Evolutionary conservation across 768 basidiomycete species (phyloP).

Genomic region (Dictyophora rubrovolvata): DNA sequence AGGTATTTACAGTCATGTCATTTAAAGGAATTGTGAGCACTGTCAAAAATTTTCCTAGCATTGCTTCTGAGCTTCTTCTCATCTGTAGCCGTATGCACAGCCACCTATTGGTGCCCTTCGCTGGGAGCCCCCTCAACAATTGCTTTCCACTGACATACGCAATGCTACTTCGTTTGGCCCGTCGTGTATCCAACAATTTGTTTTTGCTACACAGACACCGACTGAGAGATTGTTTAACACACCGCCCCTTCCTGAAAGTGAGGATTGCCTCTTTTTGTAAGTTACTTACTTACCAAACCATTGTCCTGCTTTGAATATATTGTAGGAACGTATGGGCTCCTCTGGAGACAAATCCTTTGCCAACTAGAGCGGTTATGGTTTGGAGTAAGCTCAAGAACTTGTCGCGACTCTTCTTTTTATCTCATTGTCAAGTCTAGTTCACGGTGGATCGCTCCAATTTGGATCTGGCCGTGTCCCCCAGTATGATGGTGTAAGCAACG

Average conservation of each 20-base stretch:
- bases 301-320: neutral
- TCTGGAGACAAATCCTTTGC: neutral
- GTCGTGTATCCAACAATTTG: slow-evolving; percentile 6
- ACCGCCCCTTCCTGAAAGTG: slow-evolving; percentile 4
- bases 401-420: neutral
- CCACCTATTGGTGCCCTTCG: slow-evolving; percentile 5
- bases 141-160: neutral
- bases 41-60: neutral
- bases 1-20: neutral
- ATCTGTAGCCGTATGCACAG: neutral
- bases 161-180: neutral
- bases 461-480: neutral
- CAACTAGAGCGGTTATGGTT: neutral
- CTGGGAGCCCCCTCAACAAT: slow-evolving; percentile 3
- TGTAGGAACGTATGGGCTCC: slow-evolving; percentile 6
- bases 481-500: slow-evolving; percentile 2
- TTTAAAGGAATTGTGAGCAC: slow-evolving; percentile 6
- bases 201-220: neutral
- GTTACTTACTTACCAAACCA: neutral
- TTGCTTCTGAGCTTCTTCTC: neutral
- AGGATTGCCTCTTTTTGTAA: slow-evolving; percentile 9
- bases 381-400: slow-evolving; percentile 2
- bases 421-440: neutral
- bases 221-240: slow-evolving; percentile 1
- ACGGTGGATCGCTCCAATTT: slow-evolving; percentile 2